Evolutionary conservation across 371 early-diverging fungal genomes (phyloP), one percentile per base, ranked within the genome.

Genomic region (Paraphysoderma sedebokerense): DNA sequence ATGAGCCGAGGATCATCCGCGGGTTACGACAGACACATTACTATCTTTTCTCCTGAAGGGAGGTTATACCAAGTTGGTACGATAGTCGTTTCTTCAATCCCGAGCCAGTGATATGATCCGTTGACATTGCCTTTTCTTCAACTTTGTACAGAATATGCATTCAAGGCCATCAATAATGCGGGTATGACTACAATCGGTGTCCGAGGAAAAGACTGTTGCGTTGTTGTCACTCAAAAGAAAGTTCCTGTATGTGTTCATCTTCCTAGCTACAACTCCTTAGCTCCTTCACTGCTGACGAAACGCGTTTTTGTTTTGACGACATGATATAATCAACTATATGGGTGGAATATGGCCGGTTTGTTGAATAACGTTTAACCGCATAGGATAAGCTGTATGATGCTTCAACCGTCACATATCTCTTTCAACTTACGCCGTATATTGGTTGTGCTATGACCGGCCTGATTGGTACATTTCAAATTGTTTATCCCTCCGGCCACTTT

Each of bases 11-110:
- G 78, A 24, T 72, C 76, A 47, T 72, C 73, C 57, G 78, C 88
- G 50, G 92, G 92, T 55, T 93, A 92, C 70, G 98, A 97, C 76
- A 81, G 96, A 51, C 92, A 92, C 61, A 93, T 98, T 63, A 93
- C 98, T 49, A 85, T 98, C 67, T 98, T 98, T 59, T 97, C 97
- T 17, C 96, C 97, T 32, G 98, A 98, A 62, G 98, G 98, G 46
- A 76, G 95, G 44, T 79, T 98, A 56, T 98, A 93, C 63, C 98
- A 98, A 88, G 96, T 98, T 52, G 92, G 92, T 91, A 76, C 35
- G 2, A 15, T n/a, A 48, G 35, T 23, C 17, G 40, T 37, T 22
- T 54, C 23, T 1, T 29, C 33, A 20, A 31, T 40, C 34, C 15
- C 33, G 29, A 32, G n/a, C 28, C 19, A 13, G 3, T 29, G 41